These are phyloP conservation scores for Pseudopyrenochaeta lycopersici DNA, from an alignment of 2,329 filamentous ascomycete genomes.

Conservation along the genomic window DNA sequence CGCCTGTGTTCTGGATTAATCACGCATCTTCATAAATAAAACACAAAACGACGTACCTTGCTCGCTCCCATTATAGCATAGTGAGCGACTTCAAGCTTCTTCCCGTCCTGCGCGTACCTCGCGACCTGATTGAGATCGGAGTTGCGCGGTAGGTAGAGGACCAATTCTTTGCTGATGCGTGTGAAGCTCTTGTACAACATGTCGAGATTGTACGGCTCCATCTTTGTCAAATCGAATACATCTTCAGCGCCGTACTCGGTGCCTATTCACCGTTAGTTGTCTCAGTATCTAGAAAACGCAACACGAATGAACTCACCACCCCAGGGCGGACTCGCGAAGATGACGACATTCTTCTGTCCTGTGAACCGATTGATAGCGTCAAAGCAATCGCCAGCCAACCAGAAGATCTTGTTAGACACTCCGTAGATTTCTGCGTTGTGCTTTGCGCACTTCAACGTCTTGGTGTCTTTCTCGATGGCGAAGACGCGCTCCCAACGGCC, in stretches of 20 bases:
- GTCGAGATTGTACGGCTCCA: conserved; percentile 83
- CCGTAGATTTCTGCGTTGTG: conserved; percentile 90
- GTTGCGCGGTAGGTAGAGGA: conserved; percentile 80
- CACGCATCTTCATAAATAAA: background rate
- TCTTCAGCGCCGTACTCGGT: conserved; percentile 70
- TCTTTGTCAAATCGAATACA: conserved; percentile 83
- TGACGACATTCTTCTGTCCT: conserved; percentile 62
- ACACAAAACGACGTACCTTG: conserved; percentile 65
- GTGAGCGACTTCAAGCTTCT: conserved; percentile 62
- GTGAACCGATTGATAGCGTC: conserved; percentile 68
- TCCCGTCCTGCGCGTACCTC: conserved; percentile 39
- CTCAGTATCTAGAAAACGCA: background rate
- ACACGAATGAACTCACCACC: conserved; percentile 64
- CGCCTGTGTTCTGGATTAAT: conserved; percentile 48
- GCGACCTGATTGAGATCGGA: conserved; percentile 51
- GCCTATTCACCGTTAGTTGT: conserved; percentile 51
- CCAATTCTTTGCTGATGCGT: conserved; percentile 61
- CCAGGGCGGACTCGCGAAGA: conserved; percentile 80
- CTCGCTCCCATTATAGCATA: conserved; percentile 92
- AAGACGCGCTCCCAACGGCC: conserved; percentile 84
- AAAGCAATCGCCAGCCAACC: conserved; percentile 89
- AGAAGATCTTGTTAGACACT: conserved; percentile 79
- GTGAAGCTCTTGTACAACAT: conserved; percentile 53
- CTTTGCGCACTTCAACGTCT: conserved; percentile 86
- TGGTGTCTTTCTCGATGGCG: conserved; percentile 84